These are phyloP conservation scores for Kalmusia sp. DNA, from an alignment of 2,329 filamentous ascomycete species.

Conservation along the genomic window DNA sequence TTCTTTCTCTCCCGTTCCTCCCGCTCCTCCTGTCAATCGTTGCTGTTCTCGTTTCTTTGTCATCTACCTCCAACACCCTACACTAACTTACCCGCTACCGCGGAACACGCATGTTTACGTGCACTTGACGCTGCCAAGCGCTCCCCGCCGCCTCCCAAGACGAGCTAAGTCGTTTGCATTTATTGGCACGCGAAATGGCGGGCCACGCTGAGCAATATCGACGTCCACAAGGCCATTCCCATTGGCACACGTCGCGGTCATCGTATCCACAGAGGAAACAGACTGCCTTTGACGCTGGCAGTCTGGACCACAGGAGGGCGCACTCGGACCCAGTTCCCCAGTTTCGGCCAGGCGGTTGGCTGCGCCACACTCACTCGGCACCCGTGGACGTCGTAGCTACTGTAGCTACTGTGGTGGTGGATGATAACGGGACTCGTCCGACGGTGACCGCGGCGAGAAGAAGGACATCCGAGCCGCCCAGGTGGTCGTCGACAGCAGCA, in stretches of 20 bases:
- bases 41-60: not conserved
- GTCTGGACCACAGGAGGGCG: conserved; percentile 2
- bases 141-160: not conserved
- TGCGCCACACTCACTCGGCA: not conserved
- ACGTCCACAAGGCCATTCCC: not conserved
- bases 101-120: conserved; percentile 3
- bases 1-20: not conserved
- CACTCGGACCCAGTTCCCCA: conserved; percentile 3
- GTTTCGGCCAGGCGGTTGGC: not conserved
- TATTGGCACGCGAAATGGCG: not conserved
- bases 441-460: conserved; percentile 1
- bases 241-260: not conserved
- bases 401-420: not conserved
- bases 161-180: not conserved
- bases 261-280: conserved; percentile 1
- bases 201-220: not conserved
- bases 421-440: not conserved
- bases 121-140: conserved; percentile 7
- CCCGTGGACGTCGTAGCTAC: too few species aligned
- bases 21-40: not conserved
- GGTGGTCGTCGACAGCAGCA: not conserved
- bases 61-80: not conserved
- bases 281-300: not conserved
- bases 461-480: not conserved
- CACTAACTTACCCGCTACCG: not conserved